Evolutionary conservation across 306 rosid species (phyloP).

Genomic region (Acmispon strigosus): DNA sequence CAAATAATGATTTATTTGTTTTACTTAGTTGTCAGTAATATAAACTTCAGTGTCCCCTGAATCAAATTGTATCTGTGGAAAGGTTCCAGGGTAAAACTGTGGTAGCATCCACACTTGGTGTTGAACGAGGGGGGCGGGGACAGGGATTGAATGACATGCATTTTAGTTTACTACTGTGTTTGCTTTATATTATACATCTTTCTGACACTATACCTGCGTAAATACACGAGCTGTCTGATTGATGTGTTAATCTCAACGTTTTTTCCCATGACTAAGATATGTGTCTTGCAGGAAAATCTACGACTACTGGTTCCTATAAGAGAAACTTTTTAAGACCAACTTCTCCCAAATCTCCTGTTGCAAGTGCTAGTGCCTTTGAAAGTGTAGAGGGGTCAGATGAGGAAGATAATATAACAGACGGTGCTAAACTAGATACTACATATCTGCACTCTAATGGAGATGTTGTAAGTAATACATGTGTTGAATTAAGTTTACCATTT

Average conservation of each 20-base stretch:
- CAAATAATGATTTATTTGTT: not conserved
- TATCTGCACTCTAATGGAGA: constrained; percentile 68
- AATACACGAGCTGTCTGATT: not conserved
- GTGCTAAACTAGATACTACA: constrained; percentile 36
- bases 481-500: constrained; percentile 3
- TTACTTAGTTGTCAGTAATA: not conserved
- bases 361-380: constrained; percentile 88
- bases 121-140: not conserved
- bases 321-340: constrained; percentile 52
- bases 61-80: not conserved
- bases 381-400: constrained; percentile 92
- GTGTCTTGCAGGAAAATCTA: constrained; percentile 57
- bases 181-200: not conserved
- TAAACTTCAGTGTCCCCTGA: not conserved
- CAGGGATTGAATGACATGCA: not conserved
- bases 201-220: not conserved
- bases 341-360: constrained; percentile 93
- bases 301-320: constrained; percentile 42
- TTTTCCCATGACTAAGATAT: constrained; percentile 10
- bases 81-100: not conserved
- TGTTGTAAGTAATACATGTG: constrained; percentile 45
- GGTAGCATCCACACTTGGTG: not conserved
- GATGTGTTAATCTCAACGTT: constrained; percentile 1
- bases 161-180: not conserved
- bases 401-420: constrained; percentile 50